Evolutionary conservation across 1,139 yeast species (phyloP), one percentile per base, ranked within the genome.

Genomic region (Saccharomyces hybrid): DNA sequence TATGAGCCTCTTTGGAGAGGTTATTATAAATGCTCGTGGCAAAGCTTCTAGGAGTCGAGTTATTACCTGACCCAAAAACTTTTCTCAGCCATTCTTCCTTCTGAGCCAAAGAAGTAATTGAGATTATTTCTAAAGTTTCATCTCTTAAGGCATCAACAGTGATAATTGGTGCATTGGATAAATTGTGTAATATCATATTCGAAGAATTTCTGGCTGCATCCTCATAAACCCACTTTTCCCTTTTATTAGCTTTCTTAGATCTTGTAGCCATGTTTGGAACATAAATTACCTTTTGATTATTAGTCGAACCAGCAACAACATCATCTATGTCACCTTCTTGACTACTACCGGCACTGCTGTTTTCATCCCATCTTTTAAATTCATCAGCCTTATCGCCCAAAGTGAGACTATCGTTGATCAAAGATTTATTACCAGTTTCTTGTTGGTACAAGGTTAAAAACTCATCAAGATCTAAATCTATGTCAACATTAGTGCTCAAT

Each of bases 21-120:
- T 88, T 79, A 59, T 79, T 81, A 68, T 86, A 87, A 9, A 89
- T 85, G 56, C 82, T 85, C 32, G 80, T 72, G 1, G 91, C 84
- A 72, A 86, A 90, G 56, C 90, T 87, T 67, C 88, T 78, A 19
- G 96, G 95, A 1, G 81, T 76, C 3, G 86, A 77, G 59, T 74
- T 75, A 2, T 87, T 78, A 1, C 84, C 79, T 46, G 90, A 89
- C 9, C 90, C 87, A 53, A 69, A 67, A 2, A 90, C 90, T 62
- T 88, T 86, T 61, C 95, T 76, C 49, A 83, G 74, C 97, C 97
- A 91, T 76, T 90, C 96, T 58, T 91, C 97, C 46, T 83, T 84
- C 59, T 83, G 89, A 46, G 78, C 78, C 23, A 91, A 77, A 0
- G 96, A 84, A 0, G 95, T 85, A 1, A 85, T 79, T 32, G 85